phyloP scores from a whole-genome alignment of 176 grass and related monocot genomes.

The Neostapfia colusana region DNA sequence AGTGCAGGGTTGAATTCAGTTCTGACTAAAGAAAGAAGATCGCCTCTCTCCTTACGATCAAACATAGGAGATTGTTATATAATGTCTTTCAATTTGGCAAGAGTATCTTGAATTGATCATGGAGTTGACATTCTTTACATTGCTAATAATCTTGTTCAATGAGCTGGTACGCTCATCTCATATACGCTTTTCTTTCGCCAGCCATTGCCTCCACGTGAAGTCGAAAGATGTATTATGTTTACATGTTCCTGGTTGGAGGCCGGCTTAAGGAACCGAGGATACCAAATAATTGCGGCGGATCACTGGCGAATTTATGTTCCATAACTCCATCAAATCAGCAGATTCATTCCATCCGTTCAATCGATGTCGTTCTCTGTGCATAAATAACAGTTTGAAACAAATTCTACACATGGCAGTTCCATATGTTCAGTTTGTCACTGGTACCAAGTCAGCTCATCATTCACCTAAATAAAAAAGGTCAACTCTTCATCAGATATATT shows the following conservation, averaged over 20 bases:
- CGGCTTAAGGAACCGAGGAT: neutral
- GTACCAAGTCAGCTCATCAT: slow-evolving; percentile 3
- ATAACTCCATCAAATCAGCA: neutral
- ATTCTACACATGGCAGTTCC: slow-evolving; percentile 12
- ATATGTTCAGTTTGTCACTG: slow-evolving; percentile 20
- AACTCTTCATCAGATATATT: slow-evolving; percentile 14
- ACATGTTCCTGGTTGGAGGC: neutral
- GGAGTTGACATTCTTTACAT: slow-evolving; percentile 21
- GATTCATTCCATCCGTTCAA: slow-evolving; percentile 5
- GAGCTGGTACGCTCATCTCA: slow-evolving; percentile 1
- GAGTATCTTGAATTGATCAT: slow-evolving; percentile 31
- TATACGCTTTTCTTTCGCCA: neutral
- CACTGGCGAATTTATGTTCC: slow-evolving; percentile 10
- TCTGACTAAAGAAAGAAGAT: neutral
- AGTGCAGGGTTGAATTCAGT: neutral
- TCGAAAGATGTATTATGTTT: slow-evolving; percentile 16
- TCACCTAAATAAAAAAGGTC: slow-evolving; percentile 27
- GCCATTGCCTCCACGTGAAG: slow-evolving; percentile 24
- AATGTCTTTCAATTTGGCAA: slow-evolving; percentile 15
- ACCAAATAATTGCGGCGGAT: neutral
- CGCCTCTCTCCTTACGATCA: neutral
- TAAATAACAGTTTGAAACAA: neutral
- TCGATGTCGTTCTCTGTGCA: neutral
- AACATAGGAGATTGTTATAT: neutral
- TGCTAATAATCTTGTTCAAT: neutral